A percentile compares a stretch with the other conserved stretches of the same genome.
These are phyloP conservation scores for Calonectria multiphialidica DNA, from an alignment of 2,329 filamentous ascomycete genomes.

Conservation along the genomic window DNA sequence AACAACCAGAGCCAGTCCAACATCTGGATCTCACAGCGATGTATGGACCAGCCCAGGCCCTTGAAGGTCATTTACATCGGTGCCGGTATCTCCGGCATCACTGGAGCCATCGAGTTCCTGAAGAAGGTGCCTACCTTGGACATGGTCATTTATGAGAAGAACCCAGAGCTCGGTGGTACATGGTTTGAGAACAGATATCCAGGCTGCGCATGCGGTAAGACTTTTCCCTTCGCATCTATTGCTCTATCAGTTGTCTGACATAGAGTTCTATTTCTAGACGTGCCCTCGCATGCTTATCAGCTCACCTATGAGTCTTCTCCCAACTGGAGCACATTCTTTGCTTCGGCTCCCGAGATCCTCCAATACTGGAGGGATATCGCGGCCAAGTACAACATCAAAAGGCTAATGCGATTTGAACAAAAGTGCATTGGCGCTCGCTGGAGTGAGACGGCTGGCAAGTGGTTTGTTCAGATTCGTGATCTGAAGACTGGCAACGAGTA, in stretches of 20 bases:
- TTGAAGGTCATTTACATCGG: conserved; percentile 21
- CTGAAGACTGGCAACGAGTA: neutral
- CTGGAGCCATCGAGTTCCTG: conserved; percentile 16
- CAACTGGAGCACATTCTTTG: conserved; percentile 19
- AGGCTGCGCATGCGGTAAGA: conserved; percentile 17
- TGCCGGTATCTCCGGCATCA: conserved; percentile 20
- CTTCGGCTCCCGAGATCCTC: conserved; percentile 29
- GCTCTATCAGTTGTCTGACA: neutral
- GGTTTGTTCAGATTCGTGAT: conserved; percentile 12
- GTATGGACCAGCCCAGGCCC: conserved; percentile 7
- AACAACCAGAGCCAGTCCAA: neutral
- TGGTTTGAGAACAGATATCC: conserved; percentile 27
- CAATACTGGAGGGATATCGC: conserved; percentile 37
- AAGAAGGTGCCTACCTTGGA: conserved; percentile 13
- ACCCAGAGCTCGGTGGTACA: conserved; percentile 21
- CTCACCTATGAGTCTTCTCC: conserved; percentile 21
- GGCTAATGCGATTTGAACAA: conserved; percentile 30
- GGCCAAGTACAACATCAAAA: conserved; percentile 30
- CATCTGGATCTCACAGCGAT: neutral
- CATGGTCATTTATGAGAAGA: conserved; percentile 24
- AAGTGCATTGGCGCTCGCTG: conserved; percentile 20
- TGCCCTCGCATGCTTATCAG: conserved; percentile 28
- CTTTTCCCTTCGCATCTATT: too few species aligned
- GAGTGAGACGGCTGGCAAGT: conserved; percentile 15
- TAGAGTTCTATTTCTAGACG: neutral